phyloP scores from a whole-genome alignment of 805 yeast species.

The Myxozyma neotropica region DNA sequence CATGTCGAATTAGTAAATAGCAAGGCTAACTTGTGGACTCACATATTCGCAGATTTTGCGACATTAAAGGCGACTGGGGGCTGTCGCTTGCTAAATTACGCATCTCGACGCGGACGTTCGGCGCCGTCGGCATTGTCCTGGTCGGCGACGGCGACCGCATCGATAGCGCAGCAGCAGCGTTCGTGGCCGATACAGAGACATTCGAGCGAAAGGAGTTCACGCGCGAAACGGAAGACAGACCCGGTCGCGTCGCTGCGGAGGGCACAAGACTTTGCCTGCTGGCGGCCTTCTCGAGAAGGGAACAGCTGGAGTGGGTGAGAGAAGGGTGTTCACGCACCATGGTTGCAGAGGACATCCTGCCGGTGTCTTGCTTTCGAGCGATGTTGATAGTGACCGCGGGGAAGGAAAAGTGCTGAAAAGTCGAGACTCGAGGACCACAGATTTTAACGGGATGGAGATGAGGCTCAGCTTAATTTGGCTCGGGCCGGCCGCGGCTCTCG shows the following conservation, averaged over 20 bases:
- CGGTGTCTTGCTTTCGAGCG: conserved; percentile 38
- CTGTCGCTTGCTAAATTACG: neutral
- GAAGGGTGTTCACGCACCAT: conserved; percentile 3
- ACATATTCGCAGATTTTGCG: conserved; percentile 8
- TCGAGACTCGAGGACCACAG: too few relatives aligned
- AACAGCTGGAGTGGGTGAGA: neutral
- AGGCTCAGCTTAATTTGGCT: too few relatives aligned
- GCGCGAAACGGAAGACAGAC: conserved; percentile 8
- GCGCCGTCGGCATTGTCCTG: neutral
- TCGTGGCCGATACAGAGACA: conserved; percentile 1
- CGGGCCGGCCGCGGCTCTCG: too few relatives aligned
- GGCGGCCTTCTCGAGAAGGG: conserved; percentile 5
- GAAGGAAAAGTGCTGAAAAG: neutral
- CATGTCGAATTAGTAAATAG: neutral
- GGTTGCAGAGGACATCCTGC: conserved; percentile 29
- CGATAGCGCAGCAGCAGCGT: conserved; percentile 2
- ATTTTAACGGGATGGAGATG: too few relatives aligned
- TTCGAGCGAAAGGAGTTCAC: conserved; percentile 12
- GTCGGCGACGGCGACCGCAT: neutral
- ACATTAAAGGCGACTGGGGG: neutral
- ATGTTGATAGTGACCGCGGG: neutral
- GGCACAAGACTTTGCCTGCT: conserved; percentile 1
- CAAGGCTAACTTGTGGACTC: neutral
- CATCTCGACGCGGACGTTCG: conserved; percentile 3
- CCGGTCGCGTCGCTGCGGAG: neutral